Evolutionary conservation across 2,329 filamentous ascomycete species (phyloP), one percentile per base, ranked within the genome.

Genomic region (Fusarium brachygibbosum): DNA sequence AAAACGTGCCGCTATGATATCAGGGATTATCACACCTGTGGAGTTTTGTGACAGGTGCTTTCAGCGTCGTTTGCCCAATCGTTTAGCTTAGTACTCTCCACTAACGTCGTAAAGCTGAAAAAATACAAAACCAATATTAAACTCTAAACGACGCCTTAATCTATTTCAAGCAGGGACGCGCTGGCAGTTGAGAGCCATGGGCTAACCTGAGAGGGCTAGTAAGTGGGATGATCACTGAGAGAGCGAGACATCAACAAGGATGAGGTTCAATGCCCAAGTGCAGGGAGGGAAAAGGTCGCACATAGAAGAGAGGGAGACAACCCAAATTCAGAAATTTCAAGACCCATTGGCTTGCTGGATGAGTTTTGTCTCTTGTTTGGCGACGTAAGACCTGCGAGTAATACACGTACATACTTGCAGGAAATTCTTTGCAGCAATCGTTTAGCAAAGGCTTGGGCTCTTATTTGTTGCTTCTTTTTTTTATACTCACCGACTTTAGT

Each of bases 121-220:
- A 51, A 38, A 51, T 51, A 40, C 34, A 28, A 51, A 45, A 45
- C 42, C 23, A 40, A 38, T 51, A 40, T 51, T 51, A 40, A 51
- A 51, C 48, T 51, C 48, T 51, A 51, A 50, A 51, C 23, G 48
- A 51, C 35, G 48, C 34, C 35, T 40, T 51, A 51, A 51, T 51
- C 48, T 38, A 37, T 51, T 38, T 51, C 48, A 21, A 38, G 48
- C 35, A 51, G 48, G 48, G 48, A 38, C n/a, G 48, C 34, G 34
- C 17, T 40, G 48, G 34, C 34, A 28, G 5, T 48, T 21, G 17
- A 28, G 12, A 14, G 29, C 14, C 8, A 3, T 21, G 40, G 19
- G 14, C 40, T 35, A 54, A 54, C 51, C 40, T 11, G 17, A 40
- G 17, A 16, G 23, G 48, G 48, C 23, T 51, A 51, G 48, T 32